Evolutionary conservation across 306 rosid genomes (phyloP), one percentile per base, ranked within the genome.

Genomic region (Mucuna pruriens): DNA sequence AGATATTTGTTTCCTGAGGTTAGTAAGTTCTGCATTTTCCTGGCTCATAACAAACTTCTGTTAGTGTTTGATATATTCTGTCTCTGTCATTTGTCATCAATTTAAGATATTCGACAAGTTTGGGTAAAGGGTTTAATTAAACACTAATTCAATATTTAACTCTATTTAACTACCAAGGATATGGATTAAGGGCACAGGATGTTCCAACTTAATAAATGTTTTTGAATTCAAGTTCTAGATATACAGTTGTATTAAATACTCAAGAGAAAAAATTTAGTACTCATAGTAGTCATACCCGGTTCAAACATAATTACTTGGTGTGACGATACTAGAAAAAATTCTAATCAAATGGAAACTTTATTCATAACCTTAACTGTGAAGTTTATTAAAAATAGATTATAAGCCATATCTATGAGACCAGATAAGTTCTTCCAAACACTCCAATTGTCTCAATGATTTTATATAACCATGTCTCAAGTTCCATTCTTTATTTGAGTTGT

Each of bases 1-100:
- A 48, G 48, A 2, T 64, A 64, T 64, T 64, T 64, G 48, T 64
- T 64, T 64, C 71, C 16, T 34, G 71, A 64, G 71, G 71, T 64
- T 3, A 36, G 48, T 36, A 15, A 64, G 15, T 64, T 64, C 25
- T 34, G 12, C 8, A 36, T 17, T 64, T 17, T 64, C 13, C 23
- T 62, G 44, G 12, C 68, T 31, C 68, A 29, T 13, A 61, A 3
- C 64, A 57, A 57, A 34, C 12, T 54, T 54, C 10, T 23, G 17
- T 11, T 58, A 23, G 17, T 29, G 40, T 25, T 60, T 25, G 39
- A 29, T 33, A 61, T 29, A 29, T 62, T 62, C 2, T 15, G 12
- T 42, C 44, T 62, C 33, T 13, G 69, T 33, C 45, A n/a, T 33
- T 7, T 64, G 11, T 33, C 17, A 8, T 9, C 15, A 29, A 19